These are phyloP conservation scores for Cordyceps cateniannulata DNA, from an alignment of 2,329 filamentous ascomycete species.

Conservation along the genomic window DNA sequence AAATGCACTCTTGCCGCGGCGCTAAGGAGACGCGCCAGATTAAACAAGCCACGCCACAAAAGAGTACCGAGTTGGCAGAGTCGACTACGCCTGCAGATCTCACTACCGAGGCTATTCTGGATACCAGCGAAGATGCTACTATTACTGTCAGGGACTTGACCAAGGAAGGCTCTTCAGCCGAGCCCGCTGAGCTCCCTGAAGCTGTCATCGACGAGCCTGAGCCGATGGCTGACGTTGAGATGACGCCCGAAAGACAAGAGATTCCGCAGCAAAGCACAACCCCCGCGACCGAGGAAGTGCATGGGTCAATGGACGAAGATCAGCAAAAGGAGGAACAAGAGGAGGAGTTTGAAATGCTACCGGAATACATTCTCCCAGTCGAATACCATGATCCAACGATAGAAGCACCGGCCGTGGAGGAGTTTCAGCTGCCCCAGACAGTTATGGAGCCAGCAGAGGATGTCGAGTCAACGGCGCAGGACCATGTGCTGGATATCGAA, in stretches of 20 bases:
- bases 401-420: conserved; percentile 12
- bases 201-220: conserved; percentile 12
- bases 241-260: neutral
- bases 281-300: neutral
- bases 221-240: conserved; percentile 4
- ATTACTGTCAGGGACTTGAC: neutral
- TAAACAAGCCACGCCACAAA: neutral
- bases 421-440: conserved; percentile 15
- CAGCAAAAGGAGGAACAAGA: conserved; percentile 27
- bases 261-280: conserved; percentile 23
- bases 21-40: conserved; percentile 29
- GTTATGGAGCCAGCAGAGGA: neutral
- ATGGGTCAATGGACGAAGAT: neutral
- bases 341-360: conserved; percentile 25
- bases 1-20: conserved; percentile 60
- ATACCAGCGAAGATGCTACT: neutral
- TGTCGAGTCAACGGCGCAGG: neutral
- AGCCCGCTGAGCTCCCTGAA: conserved; percentile 18
- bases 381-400: conserved; percentile 4
- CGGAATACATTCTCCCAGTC: conserved; percentile 12
- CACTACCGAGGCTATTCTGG: neutral
- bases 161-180: neutral
- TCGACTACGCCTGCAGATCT: conserved; percentile 2
- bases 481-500: neutral
- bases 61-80: neutral